These are phyloP conservation scores for Chaetomiaceae sp. DNA, from an alignment of 2,329 filamentous ascomycete genomes.

Conservation along the genomic window DNA sequence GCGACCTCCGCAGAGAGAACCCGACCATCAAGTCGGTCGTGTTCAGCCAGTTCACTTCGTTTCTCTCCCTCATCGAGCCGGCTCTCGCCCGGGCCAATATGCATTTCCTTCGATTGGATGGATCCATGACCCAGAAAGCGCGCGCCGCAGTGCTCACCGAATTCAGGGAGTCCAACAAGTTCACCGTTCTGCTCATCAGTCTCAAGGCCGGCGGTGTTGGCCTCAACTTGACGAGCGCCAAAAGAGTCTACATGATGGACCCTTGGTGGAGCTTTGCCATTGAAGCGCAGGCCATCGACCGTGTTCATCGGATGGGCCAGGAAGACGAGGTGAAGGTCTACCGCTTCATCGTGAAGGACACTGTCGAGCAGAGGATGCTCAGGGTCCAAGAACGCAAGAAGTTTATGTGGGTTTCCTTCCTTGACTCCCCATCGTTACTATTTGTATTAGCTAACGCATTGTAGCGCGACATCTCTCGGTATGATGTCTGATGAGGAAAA, in stretches of 20 bases:
- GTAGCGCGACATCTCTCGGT: constrained; percentile 84
- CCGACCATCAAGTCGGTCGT: constrained; percentile 79
- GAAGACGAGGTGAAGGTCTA: constrained; percentile 78
- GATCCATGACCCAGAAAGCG: constrained; percentile 80
- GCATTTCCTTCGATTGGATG: constrained; percentile 81
- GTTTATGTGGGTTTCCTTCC: constrained; percentile 66
- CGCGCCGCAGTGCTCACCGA: constrained; percentile 72
- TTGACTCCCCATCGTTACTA: neutral
- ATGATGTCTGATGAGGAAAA: constrained; percentile 96
- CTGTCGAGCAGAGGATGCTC: constrained; percentile 94
- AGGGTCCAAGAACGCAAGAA: constrained; percentile 93
- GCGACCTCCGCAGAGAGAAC: constrained; percentile 60
- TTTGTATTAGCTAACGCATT: constrained; percentile 23
- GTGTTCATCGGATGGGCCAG: constrained; percentile 96
- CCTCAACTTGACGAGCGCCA: constrained; percentile 84
- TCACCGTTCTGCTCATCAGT: constrained; percentile 75
- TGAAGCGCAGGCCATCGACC: constrained; percentile 95
- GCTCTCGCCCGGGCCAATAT: constrained; percentile 70
- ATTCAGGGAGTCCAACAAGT: constrained; percentile 60
- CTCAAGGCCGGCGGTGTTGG: constrained; percentile 90
- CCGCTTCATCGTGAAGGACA: constrained; percentile 82
- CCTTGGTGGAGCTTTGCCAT: constrained; percentile 99
- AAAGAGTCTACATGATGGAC: constrained; percentile 97
- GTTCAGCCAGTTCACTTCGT: constrained; percentile 97
- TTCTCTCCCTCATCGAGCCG: constrained; percentile 84